Evolutionary conservation across 192 early-diverging fungal species (phyloP), one percentile per base, ranked within the genome.

Genomic region (Rhizophagus clarus): DNA sequence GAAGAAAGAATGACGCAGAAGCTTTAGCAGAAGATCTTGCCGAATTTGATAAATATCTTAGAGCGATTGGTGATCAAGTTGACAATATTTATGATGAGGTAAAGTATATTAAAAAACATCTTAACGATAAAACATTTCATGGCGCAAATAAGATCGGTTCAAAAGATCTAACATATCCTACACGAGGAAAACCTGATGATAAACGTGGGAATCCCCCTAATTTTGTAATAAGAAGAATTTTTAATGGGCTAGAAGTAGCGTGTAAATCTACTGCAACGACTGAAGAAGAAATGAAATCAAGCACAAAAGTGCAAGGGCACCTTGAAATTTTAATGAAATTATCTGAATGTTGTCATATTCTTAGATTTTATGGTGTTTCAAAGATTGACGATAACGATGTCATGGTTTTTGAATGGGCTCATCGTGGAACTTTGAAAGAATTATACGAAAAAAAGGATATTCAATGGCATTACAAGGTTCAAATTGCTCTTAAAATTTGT

Each of bases 391-490:
- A 68, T 71, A 0, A 22, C 22, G 4, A 15, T 11, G 64, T 71
- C 1, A 71, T 40, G 32, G 51, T 79, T 28, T 70, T 71, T 28
- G 77, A 79, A 34, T 79, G 77, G 77, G 77, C 77, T 8, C 20
- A 79, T 37, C 6, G 10, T 12, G 68, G 77, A 56, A 71, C 49
- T 71, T 49, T 79, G 7, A 51, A 29, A 61, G 49, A 71, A 17
- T 3, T 71, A n/a, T 79, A 79, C 34, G 12, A 56, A 61, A 34
- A 0, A 61, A 11, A n/a, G 7, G 20, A 71, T 24, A 34, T 79
- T 71, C 7, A 17, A 2, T 79, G 77, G 77, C 15, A 22, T n/a
- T 3, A 7, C 4, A 79, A 79, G 37, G 24, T 79, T 10, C 45
- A 37, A 70, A 61, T 79, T 26, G 77, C 68, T 34, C n/a, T 29